phyloP scores from a whole-genome alignment of 257 asterid genomes.

The Prunella vulgaris region DNA sequence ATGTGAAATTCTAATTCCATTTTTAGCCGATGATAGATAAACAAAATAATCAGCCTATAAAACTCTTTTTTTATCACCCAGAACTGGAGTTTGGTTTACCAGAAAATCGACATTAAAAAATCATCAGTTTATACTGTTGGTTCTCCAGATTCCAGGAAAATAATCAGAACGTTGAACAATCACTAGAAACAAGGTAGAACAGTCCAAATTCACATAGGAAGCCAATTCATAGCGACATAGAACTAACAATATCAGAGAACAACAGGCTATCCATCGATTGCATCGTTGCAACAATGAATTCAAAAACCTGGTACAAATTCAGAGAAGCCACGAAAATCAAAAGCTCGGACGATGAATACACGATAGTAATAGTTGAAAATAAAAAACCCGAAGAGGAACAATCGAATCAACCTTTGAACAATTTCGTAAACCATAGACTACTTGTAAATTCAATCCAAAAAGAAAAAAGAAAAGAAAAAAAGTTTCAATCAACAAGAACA shows the following conservation, averaged over 20 bases:
- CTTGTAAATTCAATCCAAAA: not conserved
- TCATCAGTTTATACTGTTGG: not conserved
- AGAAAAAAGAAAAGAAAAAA: not conserved
- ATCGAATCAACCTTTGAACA: not conserved
- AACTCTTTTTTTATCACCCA: too few species aligned
- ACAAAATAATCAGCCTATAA: not conserved
- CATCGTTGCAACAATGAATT: not conserved
- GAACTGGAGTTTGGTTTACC: too few species aligned
- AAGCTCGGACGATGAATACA: not conserved
- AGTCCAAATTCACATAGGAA: not conserved
- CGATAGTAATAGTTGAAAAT: not conserved
- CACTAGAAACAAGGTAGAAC: not conserved
- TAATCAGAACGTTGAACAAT: not conserved
- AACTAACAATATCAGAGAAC: not conserved
- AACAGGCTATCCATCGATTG: not conserved
- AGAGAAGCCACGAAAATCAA: not conserved
- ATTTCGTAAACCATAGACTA: not conserved
- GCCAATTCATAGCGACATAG: not conserved
- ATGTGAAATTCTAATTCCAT: not conserved
- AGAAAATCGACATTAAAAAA: too few species aligned
- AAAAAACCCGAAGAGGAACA: not conserved
- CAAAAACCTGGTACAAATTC: not conserved
- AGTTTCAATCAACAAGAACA: not conserved
- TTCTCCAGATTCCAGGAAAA: slow-evolving; percentile 10
- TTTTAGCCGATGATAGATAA: not conserved